These are phyloP conservation scores for Larix kaempferi DNA, from an alignment of 75 land plant genomes.

Conservation along the genomic window DNA sequence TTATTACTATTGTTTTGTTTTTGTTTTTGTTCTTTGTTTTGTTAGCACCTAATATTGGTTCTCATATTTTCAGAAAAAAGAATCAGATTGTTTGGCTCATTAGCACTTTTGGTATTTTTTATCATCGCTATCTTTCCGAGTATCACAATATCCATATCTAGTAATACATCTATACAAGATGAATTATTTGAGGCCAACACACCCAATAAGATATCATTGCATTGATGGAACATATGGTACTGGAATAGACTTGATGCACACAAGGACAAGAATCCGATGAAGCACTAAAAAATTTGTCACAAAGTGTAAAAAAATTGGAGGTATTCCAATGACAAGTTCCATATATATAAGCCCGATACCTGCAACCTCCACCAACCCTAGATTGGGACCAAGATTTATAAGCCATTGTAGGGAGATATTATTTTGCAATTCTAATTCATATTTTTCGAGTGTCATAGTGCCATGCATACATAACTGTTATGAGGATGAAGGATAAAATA, in stretches of 20 bases:
- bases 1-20: no score
- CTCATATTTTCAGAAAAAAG: no score
- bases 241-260: conserved; percentile 52
- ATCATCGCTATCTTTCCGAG: conserved; percentile 25
- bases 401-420: conserved; percentile 73
- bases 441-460: conserved; percentile 75
- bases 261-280: conserved; percentile 51
- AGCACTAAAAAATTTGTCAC: conserved; percentile 74
- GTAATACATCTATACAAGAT: conserved; percentile 47
- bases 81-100: no score
- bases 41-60: no score
- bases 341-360: conserved; percentile 76
- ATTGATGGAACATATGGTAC: conserved; percentile 40
- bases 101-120: no score
- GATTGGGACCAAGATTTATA: conserved; percentile 49
- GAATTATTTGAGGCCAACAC: conserved; percentile 31
- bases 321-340: conserved; percentile 62
- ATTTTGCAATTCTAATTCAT: conserved; percentile 77
- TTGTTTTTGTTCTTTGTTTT: no score
- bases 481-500: conserved; percentile 60
- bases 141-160: conserved; percentile 57
- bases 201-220: conserved; percentile 51
- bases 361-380: conserved; percentile 61
- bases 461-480: conserved; percentile 67
- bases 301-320: conserved; percentile 74